Base-by-base conservation (phyloP, 1,284 basidiomycete species). In the Ganoderma multipileum region DNA sequence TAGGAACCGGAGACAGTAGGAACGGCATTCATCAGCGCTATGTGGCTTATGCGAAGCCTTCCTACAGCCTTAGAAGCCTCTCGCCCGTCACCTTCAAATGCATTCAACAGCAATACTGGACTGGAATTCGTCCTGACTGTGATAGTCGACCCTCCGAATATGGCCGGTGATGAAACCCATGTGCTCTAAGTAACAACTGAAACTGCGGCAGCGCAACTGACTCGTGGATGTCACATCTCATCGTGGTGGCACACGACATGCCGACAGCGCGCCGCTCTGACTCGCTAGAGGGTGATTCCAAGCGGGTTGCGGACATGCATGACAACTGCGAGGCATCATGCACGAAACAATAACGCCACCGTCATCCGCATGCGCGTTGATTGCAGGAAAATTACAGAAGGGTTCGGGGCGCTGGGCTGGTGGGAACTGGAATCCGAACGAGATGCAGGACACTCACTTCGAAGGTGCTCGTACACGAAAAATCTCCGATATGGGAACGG, bases 401-500 rank as follows among this genome's bases (percentile, higher is more conserved):
- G 23, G 26, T 50, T 50, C 11, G 11, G 11, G n/a, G n/a, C n/a
- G n/a, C 18, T 33, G 33, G 33, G 33, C 33, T 33, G 3, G 33
- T 33, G 33, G 33, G 33, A 8, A 33, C 33, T 33, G 20, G n/a
- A 47, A n/a, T 9, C 3, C 4, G 20, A 20, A 5, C 2, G 20
- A 44, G 42, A 47, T 8, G 44, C 7, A 38, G 26, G 30, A 52
- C 42, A 82, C 89, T 74, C 74, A 93, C 93, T 87, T 54, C 93
- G 94, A 20, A 89, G 84, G 77, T 93, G 95, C 5, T 91, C 91
- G 55, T 87, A 81, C 76, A 91, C 92, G 83, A 96, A 98, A 76
- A 95, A 89, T 65, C 83, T 82, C 66, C 88, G 87, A 78, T 90
- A 93, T 7, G 90, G 91, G 72, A 88, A 86, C 52, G 12, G 72